These are phyloP conservation scores for Colletotrichum filicis DNA, from an alignment of 2,329 filamentous ascomycete genomes.

Conservation along the genomic window DNA sequence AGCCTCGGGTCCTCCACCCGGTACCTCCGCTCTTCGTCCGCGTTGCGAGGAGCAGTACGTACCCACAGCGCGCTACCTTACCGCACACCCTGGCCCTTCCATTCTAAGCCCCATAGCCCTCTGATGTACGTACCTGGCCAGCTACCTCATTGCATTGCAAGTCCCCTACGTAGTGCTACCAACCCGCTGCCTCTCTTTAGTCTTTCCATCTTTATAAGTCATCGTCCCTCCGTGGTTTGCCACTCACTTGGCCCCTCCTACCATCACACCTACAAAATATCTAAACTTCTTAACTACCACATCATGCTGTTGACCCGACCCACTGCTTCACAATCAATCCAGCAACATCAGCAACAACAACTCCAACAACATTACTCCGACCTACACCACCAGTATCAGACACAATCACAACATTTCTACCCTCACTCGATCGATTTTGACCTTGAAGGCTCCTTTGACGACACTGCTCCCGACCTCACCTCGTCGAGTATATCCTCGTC, in stretches of 20 bases:
- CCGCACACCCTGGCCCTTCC: not conserved
- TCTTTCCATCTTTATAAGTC: constrained; percentile 30
- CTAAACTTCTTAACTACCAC: constrained; percentile 8
- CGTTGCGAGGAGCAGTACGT: constrained; percentile 16
- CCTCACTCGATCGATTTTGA: constrained; percentile 21
- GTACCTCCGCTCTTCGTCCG: constrained; percentile 24
- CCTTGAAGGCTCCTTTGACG: constrained; percentile 14
- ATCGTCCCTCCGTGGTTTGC: constrained; percentile 28
- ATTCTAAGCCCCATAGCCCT: constrained; percentile 6
- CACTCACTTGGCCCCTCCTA: not conserved
- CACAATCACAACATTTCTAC: constrained; percentile 6
- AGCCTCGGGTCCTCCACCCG: constrained; percentile 27
- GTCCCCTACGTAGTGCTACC: constrained; percentile 23
- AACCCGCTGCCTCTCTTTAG: not conserved
- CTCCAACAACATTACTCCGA: not conserved
- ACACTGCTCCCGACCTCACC: constrained; percentile 1
- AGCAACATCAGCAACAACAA: constrained; percentile 26
- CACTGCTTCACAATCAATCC: constrained; percentile 17
- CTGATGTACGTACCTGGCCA: constrained; percentile 6
- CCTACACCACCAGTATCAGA: not conserved
- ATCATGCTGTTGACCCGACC: constrained; percentile 34
- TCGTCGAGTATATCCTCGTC: constrained; percentile 26
- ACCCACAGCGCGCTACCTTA: not conserved
- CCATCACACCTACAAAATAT: constrained; percentile 9
- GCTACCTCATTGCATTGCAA: constrained; percentile 28